Evolutionary conservation across 148 eudicot genomes (phyloP).

Genomic region (Talinum fruticosum): DNA sequence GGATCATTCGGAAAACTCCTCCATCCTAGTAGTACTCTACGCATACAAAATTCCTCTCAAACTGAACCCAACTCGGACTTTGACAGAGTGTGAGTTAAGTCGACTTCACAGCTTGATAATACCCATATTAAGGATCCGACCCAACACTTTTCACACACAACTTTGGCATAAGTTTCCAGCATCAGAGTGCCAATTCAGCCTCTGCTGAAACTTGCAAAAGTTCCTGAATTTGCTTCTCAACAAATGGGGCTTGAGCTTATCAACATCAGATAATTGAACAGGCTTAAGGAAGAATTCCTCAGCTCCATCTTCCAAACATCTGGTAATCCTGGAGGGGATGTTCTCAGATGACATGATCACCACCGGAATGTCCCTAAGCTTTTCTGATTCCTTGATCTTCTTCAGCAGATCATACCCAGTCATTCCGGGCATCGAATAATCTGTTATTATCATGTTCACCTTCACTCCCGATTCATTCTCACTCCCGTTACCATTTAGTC

Average conservation of each 20-base stretch:
- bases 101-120: no score
- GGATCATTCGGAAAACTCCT: no score
- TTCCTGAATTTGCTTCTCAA: neutral
- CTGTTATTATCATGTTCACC: constrained; percentile 56
- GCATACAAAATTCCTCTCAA: no score
- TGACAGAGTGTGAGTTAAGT: no score
- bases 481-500: constrained; percentile 16
- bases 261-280: constrained; percentile 58
- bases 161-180: constrained; percentile 14
- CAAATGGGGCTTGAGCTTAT: constrained; percentile 20
- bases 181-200: constrained; percentile 26
- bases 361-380: constrained; percentile 54
- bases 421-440: constrained; percentile 93
- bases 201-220: neutral
- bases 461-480: constrained; percentile 16
- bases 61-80: no score
- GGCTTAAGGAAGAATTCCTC: constrained; percentile 71
- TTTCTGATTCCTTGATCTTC: constrained; percentile 51
- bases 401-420: constrained; percentile 64
- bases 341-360: constrained; percentile 81
- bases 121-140: no score
- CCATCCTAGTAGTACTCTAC: no score
- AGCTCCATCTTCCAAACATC: constrained; percentile 68
- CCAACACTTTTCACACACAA: constrained; percentile 11
- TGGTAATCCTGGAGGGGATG: constrained; percentile 59